Evolutionary conservation across 805 yeast genomes (phyloP).

Genomic region (Wickerhamomyces queroliae): DNA sequence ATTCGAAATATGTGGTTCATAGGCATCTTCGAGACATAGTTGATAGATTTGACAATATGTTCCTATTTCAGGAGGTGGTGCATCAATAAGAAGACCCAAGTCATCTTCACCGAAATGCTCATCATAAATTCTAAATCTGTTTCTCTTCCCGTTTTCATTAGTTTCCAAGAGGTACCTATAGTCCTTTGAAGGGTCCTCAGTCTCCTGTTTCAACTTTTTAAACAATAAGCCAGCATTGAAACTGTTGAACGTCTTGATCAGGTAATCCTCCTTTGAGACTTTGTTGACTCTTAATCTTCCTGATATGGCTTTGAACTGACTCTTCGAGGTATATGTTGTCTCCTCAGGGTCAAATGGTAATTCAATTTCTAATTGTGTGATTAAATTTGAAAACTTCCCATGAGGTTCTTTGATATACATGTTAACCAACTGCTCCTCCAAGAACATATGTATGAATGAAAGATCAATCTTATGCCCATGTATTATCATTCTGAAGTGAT

Average conservation of each 20-base stretch:
- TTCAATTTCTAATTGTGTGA: not conserved
- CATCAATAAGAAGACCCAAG: not conserved
- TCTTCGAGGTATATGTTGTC: not conserved
- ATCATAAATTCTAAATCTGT: not conserved
- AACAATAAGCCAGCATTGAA: not conserved
- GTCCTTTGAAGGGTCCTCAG: not conserved
- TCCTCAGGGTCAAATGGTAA: not conserved
- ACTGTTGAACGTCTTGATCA: not conserved
- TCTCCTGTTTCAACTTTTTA: not conserved
- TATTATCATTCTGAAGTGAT: not conserved
- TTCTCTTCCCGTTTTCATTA: not conserved
- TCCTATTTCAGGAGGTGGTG: not conserved
- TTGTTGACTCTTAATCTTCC: not conserved
- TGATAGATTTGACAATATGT: not conserved
- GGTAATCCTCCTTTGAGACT: not conserved
- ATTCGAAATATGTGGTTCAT: not conserved
- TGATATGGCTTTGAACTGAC: not conserved
- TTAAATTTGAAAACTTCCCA: not conserved
- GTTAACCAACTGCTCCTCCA: not conserved
- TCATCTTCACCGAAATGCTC: not conserved
- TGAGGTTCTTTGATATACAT: not conserved
- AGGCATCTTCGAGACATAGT: not conserved
- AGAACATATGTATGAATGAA: not conserved
- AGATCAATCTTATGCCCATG: not conserved
- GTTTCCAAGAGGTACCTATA: not conserved